Base-by-base conservation (phyloP, 2,329 filamentous ascomycete genomes). In the Fonsecaea pugnacius region DNA sequence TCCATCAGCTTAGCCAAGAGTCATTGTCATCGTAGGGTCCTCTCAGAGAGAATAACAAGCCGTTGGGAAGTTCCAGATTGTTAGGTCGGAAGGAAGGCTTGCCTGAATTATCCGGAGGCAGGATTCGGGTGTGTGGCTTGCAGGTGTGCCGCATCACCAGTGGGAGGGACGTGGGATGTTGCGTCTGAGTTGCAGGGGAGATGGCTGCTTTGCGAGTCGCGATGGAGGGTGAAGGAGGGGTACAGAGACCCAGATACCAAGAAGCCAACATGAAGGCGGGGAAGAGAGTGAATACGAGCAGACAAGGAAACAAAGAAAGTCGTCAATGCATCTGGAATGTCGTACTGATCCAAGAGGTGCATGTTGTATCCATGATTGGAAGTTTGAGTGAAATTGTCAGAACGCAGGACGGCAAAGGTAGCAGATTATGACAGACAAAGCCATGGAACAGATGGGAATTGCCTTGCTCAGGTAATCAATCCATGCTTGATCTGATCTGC, bases 151-250 rank as follows among this genome's bases (percentile, higher is more conserved):
- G 55, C 55, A 48, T 58, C 21, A 43, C 24, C 56, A 36, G 57
- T 40, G 32, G 43, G 57, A 46, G 57, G 57, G n/a, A 30, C 57
- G 57, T 59, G 57, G 57, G 57, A 52, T 52, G 43, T 36, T 43
- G 30, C 14, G 36, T 50, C 50, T 59, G 50, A 10, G 18, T 59
- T 32, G 30, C n/a, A 36, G 30, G 43, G 56, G 18, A 32, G 10
- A 16, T 7, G 24, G 27, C 2, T 18, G 51, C 51, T 48, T 33
- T 18, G n/a, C 38, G 16, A 48, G 14, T 30, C 35, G 35, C 12
- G 14, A 48, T 27, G 51, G 43, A 40, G n/a, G 32, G 30, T 51
- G 46, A 52, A 9, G 57, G 57, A 52, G 32, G 57, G 43, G 57
- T 59, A 58, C 55, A 58, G 18, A 32, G 16, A 33, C 32, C 16